A percentile compares a stretch with the other conserved stretches of the same genome.
Evolutionary conservation across 2,329 filamentous ascomycete species (phyloP).

Genomic region (Alternaria gaisen): DNA sequence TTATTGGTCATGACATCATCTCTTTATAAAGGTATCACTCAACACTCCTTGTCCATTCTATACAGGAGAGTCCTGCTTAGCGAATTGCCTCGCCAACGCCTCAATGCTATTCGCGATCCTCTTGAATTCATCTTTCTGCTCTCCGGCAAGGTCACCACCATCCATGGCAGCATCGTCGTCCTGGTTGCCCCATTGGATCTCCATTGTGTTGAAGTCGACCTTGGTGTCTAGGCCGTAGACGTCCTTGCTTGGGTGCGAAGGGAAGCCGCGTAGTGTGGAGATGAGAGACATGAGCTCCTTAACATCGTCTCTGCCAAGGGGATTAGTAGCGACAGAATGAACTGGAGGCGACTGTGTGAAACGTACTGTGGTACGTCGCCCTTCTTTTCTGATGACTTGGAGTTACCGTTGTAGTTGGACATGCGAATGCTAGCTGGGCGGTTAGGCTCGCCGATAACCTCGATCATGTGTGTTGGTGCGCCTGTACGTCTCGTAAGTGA

Average conservation of each 20-base stretch:
- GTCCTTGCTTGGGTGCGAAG: slow-evolving; percentile 50
- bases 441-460: slow-evolving; percentile 55
- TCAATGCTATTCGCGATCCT: slow-evolving; percentile 54
- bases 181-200: slow-evolving; percentile 54
- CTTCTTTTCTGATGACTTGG: slow-evolving; percentile 49
- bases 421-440: slow-evolving; percentile 49
- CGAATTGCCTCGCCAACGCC: slow-evolving; percentile 52
- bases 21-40: background rate
- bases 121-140: slow-evolving; percentile 57
- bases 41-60: slow-evolving; percentile 17
- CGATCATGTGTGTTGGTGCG: slow-evolving; percentile 41
- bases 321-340: background rate
- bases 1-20: background rate
- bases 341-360: too few relatives aligned
- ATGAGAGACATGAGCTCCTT: slow-evolving; percentile 53
- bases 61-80: slow-evolving; percentile 52
- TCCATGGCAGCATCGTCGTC: slow-evolving; percentile 50
- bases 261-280: slow-evolving; percentile 52
- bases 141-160: slow-evolving; percentile 46
- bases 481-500: slow-evolving; percentile 24
- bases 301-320: slow-evolving; percentile 49
- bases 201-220: slow-evolving; percentile 54
- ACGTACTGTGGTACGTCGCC: slow-evolving; percentile 48
- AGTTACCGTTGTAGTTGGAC: slow-evolving; percentile 42
- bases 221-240: slow-evolving; percentile 52